These are phyloP conservation scores for Coniferiporia weirii DNA, from an alignment of 1,284 basidiomycete species.

Conservation along the genomic window DNA sequence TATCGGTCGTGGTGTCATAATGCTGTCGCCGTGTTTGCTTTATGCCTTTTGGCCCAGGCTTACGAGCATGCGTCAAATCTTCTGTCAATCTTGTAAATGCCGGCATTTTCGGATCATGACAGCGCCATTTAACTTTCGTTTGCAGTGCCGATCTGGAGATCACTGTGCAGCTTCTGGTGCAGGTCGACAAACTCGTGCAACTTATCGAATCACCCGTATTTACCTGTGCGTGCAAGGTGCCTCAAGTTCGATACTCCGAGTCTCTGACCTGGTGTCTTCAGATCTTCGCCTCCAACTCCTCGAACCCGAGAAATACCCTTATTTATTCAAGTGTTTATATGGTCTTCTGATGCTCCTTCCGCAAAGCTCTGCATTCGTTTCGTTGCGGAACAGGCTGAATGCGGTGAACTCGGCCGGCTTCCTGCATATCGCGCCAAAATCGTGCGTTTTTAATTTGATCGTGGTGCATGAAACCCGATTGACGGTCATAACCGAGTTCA, in stretches of 20 bases:
- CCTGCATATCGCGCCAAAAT: conserved; percentile 79
- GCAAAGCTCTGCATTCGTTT: conserved; percentile 95
- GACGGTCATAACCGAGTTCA: conserved; percentile 22
- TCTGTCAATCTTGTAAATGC: conserved; percentile 87
- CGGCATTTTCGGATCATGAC: not conserved
- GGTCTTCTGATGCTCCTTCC: conserved; percentile 96
- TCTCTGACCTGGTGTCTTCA: conserved; percentile 29
- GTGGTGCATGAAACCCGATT: conserved; percentile 18
- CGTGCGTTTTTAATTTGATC: conserved; percentile 41
- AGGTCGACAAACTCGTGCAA: conserved; percentile 98
- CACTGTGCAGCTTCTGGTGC: conserved; percentile 90
- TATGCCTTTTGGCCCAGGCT: conserved; percentile 94
- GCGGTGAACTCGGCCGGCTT: conserved; percentile 95
- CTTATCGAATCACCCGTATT: conserved; percentile 98
- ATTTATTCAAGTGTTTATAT: conserved; percentile 96
- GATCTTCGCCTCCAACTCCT: conserved; percentile 95
- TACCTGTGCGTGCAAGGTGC: conserved; percentile 61
- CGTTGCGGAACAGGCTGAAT: conserved; percentile 88
- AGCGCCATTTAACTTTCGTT: not conserved
- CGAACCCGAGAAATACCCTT: conserved; percentile 95
- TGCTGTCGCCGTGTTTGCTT: conserved; percentile 91
- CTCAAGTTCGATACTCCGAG: conserved; percentile 4
- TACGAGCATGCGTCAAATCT: conserved; percentile 98
- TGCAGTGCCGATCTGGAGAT: conserved; percentile 91
- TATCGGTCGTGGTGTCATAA: conserved; percentile 99